Conservation (phyloP, 2,329 filamentous ascomycete genomes). For the Torrubiella hemipterigena region DNA sequence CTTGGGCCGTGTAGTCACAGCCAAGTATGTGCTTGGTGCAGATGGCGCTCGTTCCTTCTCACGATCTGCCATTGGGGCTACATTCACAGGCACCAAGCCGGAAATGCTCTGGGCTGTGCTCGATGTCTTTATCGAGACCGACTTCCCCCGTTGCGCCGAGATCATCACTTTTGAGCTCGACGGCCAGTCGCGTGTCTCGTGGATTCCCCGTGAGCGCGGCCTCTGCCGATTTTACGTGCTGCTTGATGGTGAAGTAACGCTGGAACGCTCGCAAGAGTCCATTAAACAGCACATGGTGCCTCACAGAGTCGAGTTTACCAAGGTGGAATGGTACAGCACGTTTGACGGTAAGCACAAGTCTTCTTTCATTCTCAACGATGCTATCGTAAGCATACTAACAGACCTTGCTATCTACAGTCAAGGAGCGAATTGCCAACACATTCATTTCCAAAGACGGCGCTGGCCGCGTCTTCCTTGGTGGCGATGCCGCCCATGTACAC, state of each 20-base stretch:
- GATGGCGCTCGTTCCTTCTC: constrained; percentile 40
- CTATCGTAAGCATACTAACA: no score
- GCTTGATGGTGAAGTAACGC: constrained; percentile 30
- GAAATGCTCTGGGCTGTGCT: constrained; percentile 38
- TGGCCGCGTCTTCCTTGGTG: constrained; percentile 37
- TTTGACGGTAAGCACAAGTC: constrained; percentile 25
- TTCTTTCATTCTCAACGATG: no score
- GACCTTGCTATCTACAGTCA: no score
- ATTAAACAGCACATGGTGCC: constrained; percentile 31
- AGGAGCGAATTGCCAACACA: constrained; percentile 24
- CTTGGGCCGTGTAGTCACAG: constrained; percentile 18
- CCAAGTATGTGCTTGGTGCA: constrained; percentile 43
- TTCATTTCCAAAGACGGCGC: constrained; percentile 25
- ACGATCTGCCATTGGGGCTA: constrained; percentile 24
- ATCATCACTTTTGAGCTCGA: constrained; percentile 35
- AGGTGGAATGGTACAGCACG: constrained; percentile 36
- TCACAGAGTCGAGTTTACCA: constrained; percentile 26
- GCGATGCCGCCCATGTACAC: constrained; percentile 46
- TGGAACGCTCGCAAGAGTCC: constrained; percentile 24
- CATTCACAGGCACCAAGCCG: constrained; percentile 32
- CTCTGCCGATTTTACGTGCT: constrained; percentile 35
- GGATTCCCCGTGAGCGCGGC: constrained; percentile 34
- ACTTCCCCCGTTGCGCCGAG: constrained; percentile 31
- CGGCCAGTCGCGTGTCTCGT: constrained; percentile 31
- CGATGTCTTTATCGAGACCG: constrained; percentile 35